These are phyloP conservation scores for Lipomyces orientalis DNA, from an alignment of 805 yeast species.

Conservation along the genomic window DNA sequence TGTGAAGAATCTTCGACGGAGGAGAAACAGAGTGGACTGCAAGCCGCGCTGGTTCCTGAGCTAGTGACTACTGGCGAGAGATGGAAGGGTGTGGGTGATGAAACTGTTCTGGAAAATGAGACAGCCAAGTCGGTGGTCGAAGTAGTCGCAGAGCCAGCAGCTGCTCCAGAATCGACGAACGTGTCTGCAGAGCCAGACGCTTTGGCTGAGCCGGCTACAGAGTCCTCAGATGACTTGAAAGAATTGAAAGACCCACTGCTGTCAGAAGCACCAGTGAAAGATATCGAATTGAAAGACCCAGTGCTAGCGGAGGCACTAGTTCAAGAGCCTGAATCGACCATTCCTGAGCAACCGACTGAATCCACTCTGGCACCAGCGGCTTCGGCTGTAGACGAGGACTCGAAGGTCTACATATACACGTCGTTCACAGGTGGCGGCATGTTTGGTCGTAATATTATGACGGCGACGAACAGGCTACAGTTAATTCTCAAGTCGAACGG, in stretches of 20 bases:
- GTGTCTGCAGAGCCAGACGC: not conserved
- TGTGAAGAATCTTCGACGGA: too few species aligned
- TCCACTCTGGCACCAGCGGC: not conserved
- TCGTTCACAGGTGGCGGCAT: slow-evolving; percentile 86
- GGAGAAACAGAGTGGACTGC: not conserved
- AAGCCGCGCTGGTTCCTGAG: not conserved
- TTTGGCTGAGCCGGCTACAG: not conserved
- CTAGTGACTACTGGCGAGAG: not conserved
- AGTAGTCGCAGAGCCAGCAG: not conserved
- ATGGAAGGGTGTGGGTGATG: not conserved
- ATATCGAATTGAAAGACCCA: not conserved
- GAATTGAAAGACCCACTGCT: not conserved
- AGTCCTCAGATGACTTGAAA: not conserved
- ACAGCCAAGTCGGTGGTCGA: not conserved
- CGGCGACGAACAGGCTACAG: slow-evolving; percentile 74
- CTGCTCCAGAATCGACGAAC: not conserved
- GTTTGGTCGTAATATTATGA: slow-evolving; percentile 60
- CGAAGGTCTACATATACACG: slow-evolving; percentile 68
- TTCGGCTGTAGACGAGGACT: slow-evolving; percentile 8
- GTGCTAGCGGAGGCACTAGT: too few species aligned
- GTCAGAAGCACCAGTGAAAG: not conserved
- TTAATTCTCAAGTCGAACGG: slow-evolving; percentile 78
- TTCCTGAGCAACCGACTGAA: not conserved
- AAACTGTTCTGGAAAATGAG: not conserved
- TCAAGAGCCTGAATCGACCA: not conserved